phyloP scores from a whole-genome alignment of 73 alveolate genomes.

The Paramecium biaurelia region DNA sequence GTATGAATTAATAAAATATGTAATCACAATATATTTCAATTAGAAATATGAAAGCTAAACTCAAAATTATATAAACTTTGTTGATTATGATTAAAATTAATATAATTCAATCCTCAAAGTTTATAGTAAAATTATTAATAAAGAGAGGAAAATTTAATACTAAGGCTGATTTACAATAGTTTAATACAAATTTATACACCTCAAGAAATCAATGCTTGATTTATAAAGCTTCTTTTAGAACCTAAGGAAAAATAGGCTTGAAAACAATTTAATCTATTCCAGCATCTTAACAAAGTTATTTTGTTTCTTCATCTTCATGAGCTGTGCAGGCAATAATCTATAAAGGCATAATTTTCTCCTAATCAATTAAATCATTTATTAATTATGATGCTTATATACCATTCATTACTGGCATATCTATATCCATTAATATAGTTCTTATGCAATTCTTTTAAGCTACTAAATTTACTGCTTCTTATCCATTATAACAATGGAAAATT shows the following conservation, averaged over 20 bases:
- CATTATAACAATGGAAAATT: not conserved
- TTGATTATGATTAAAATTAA: too few species aligned
- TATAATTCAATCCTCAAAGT: too few species aligned
- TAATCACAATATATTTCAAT: too few species aligned
- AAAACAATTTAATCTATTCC: slow-evolving; percentile 18
- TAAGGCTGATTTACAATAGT: not conserved
- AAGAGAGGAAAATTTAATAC: not conserved
- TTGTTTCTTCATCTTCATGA: slow-evolving; percentile 15
- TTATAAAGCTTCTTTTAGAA: slow-evolving; percentile 13
- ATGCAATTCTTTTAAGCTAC: not conserved
- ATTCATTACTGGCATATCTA: slow-evolving; percentile 49
- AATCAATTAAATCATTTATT: not conserved
- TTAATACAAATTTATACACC: not conserved
- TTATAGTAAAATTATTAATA: not conserved
- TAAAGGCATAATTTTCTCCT: not conserved
- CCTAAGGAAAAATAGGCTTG: slow-evolving; percentile 15
- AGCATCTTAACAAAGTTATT: not conserved
- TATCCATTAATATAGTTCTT: not conserved
- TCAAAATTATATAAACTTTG: too few species aligned
- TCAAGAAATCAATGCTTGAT: not conserved
- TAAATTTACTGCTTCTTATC: not conserved
- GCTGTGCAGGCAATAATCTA: slow-evolving; percentile 20
- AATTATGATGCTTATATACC: slow-evolving; percentile 15
- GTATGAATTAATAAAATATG: too few species aligned
- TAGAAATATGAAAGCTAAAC: too few species aligned